Base-by-base conservation (phyloP, 2,329 filamentous ascomycete genomes). In the Diaporthe longicolla region DNA sequence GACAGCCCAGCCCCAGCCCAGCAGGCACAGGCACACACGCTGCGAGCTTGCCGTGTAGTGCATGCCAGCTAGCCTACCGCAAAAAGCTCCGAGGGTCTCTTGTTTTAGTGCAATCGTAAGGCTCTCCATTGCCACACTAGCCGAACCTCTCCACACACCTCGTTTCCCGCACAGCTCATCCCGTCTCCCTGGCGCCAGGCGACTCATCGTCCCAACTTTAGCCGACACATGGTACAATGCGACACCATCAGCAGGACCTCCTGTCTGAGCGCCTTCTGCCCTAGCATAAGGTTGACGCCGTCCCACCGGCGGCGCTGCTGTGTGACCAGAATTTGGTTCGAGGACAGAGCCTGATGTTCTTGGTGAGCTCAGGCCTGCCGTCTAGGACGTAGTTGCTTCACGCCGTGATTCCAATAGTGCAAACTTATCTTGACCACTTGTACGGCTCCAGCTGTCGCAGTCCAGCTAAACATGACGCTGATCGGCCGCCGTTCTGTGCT, bases 101-200 rank as follows among this genome's bases (percentile, higher is more conserved):
- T 37, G 37, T 37, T 37, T 37, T 37, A 37, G 37, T 37, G 10
- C 13, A 24, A n/a, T 37, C 29, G 50, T 52, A 52, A 52, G 29
- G 13, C 32, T 50, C 24, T 29, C 32, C 29, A 54, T n/a, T 9
- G 19, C 63, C 32, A n/a, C 63, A 68, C 45, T 68, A 43, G 48
- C 63, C 63, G 32, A 19, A 19, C 40, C 40, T 43, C 48, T 26
- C 63, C n/a, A 19, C 45, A 54, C 48, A 21, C 9, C 29, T 24
- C 32, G 35, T 63, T 19, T 70, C 40, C 40, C 43, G 40, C 68
- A n/a, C 57, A 63, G 70, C 48, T 71, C 69, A n/a, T 71, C 69
- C 55, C 45, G 45, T 52, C 57, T 54, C 48, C 24, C 17, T 58
- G n/a, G 40, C 7, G 61, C 57, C 57, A 32, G 58, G 26, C 55